Evolutionary conservation across 2,329 filamentous ascomycete species (phyloP), one percentile per base, ranked within the genome.

Genomic region (Thermothelomyces thermophilus): DNA sequence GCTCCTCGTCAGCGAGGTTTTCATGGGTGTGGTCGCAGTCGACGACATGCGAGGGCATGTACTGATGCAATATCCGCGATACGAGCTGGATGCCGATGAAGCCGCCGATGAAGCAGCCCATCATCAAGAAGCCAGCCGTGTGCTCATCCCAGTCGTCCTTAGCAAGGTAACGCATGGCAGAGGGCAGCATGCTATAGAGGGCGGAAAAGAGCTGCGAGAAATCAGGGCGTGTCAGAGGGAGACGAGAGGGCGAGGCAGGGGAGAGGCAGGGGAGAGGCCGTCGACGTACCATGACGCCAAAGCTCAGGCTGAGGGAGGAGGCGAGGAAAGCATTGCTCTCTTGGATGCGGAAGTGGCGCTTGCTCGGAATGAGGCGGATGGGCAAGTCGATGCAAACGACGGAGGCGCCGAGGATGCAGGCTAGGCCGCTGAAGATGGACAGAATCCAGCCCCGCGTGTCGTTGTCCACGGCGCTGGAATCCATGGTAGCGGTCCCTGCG

Each of bases 391-490:
- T 76, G 64, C 86, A 97, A 62, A 97, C 90, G 62, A 97, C 83
- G 42, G 83, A 79, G 30, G 91, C 86, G 53, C 90, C 90, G 43
- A 87, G 66, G 60, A 90, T 74, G 63, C 82, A 86, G 50, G 82
- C 82, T 55, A 82, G 69, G 48, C 90, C 82, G 63, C 90, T 95
- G 68, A 90, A 88, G 57, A 90, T 75, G 62, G 77, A 83, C 86
- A 97, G 88, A 60, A 97, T 84, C 91, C 91, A 97, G 62, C 93
- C 91, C 56, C 90, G 82, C 56, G 84, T 84, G 72, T 97, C 91
- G 72, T 91, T 93, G 65, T 82, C 77, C 57, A 86, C 63, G 31
- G 61, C 67, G 44, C 58, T 60, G 49, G 57, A 58, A 47, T 66
- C 65, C 70, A 75, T 76, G 64, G 61, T 63, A 58, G 3, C 17